phyloP scores from a whole-genome alignment of 164 flowering plant genomes.

The Buxus sempervirens region DNA sequence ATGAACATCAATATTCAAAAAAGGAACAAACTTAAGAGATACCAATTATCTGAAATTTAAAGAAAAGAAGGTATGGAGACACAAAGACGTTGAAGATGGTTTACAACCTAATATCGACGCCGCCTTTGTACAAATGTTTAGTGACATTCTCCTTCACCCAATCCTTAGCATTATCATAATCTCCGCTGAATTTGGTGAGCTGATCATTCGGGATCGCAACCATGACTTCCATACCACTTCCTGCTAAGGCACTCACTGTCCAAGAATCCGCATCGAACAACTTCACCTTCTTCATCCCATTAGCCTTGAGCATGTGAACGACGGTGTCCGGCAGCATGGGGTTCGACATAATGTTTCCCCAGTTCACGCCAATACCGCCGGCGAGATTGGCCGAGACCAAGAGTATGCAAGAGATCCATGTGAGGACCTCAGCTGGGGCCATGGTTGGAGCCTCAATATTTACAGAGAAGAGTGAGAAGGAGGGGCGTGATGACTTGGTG shows the following conservation, averaged over 20 bases:
- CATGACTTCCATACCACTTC: conserved; percentile 71
- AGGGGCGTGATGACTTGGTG: too few species aligned
- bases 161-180: conserved; percentile 49
- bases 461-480: too few species aligned
- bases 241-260: conserved; percentile 59
- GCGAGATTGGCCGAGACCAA: conserved; percentile 14
- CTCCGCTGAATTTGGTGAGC: conserved; percentile 21
- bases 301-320: conserved; percentile 65
- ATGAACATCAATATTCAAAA: too few species aligned
- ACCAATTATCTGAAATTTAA: too few species aligned
- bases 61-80: background rate
- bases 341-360: conserved; percentile 72
- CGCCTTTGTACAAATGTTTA: conserved; percentile 42
- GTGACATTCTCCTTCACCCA: conserved; percentile 75
- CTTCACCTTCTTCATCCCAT: conserved; percentile 75
- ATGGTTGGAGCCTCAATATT: background rate
- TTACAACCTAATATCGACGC: conserved; percentile 68
- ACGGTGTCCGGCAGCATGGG: conserved; percentile 45
- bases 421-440: conserved; percentile 21
- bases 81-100: background rate
- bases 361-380: conserved; percentile 67
- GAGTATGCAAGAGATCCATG: conserved; percentile 18
- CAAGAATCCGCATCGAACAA: conserved; percentile 68
- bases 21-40: too few species aligned
- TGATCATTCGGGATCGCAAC: conserved; percentile 80